Base-by-base conservation (phyloP, 345 rosid species). In the Limnanthes douglasii region DNA sequence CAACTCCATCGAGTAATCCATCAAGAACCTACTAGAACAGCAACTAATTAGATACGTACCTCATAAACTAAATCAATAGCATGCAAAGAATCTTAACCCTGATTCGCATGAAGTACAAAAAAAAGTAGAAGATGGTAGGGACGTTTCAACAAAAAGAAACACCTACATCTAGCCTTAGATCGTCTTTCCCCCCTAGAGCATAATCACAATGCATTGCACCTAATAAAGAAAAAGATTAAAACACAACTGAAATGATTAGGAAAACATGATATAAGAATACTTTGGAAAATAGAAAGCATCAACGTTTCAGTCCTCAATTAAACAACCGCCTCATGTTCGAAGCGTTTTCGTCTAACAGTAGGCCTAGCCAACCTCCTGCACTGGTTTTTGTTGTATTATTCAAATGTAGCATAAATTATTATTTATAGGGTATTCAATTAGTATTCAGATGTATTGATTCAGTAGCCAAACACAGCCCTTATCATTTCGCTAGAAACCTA, bases 131-230 rank as follows among this genome's bases (percentile, higher is more conserved):
- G 15, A 31, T 11, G 11, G 22, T 17, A n/a, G n/a, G n/a, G n/a
- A n/a, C n/a, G n/a, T n/a, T n/a, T n/a, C n/a, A 35, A 6, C 3
- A 34, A 54, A 20, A 37, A 51, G 42, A 45, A 40, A 44, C 20
- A 62, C 86, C 46, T 75, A 78, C 97, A 30, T 75, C 85, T 30
- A 75, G 69, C 54, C 64, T 74, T 15, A 73, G 46, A 40, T 51
- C 83, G 34, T 60, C 64, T 43, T 64, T 78, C 35, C 54, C 62
- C 26, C 47, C 71, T 32, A 7, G 71, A 46, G 53, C 38, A 50
- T 30, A 35, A 41, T 43, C 49, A 48, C 52, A 56, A 40, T 65
- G 60, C 44, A 69, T 54, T 50, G 69, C 86, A 64, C 86, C 92
- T 77, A 31, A 32, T 11, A 24, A 41, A 40, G 14, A 28, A 33